A percentile compares a stretch with the other conserved stretches of the same genome.
Conservation (phyloP, 2,329 filamentous ascomycete species). For the Sphaerulina vaccinii region DNA sequence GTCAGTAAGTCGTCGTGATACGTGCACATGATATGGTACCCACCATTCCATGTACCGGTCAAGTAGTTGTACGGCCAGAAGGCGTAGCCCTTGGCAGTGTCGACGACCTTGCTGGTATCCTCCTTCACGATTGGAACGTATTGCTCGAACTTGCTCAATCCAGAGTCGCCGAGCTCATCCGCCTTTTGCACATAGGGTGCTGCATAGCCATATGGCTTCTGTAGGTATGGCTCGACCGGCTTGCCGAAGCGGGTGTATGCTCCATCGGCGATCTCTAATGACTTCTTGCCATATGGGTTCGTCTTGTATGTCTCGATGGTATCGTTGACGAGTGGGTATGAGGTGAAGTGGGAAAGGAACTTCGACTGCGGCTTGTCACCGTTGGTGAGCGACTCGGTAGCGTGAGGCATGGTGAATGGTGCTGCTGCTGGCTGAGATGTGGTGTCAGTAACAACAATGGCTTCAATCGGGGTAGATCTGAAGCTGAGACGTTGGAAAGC, state of each 20-base stretch:
- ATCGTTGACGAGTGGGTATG: conserved; percentile 81
- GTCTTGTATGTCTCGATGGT: conserved; percentile 73
- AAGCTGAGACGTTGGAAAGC: background rate
- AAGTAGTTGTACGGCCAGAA: conserved; percentile 52
- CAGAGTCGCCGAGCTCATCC: conserved; percentile 64
- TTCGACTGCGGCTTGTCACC: conserved; percentile 51
- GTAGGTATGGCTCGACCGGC: conserved; percentile 74
- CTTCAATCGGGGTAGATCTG: background rate
- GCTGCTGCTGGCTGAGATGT: background rate
- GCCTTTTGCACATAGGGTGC: conserved; percentile 81
- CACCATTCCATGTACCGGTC: conserved; percentile 36
- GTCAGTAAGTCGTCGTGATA: conserved; percentile 13
- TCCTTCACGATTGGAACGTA: conserved; percentile 59
- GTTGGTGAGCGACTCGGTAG: conserved; percentile 49
- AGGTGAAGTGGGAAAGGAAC: conserved; percentile 64
- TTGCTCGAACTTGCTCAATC: conserved; percentile 49
- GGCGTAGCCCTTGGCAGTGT: conserved; percentile 62
- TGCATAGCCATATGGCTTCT: conserved; percentile 76
- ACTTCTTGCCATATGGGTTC: conserved; percentile 81
- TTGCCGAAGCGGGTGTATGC: conserved; percentile 75
- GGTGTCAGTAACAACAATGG: conserved; percentile 1
- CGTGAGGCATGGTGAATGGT: conserved; percentile 48
- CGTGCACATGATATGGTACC: conserved; percentile 5
- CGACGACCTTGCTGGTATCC: conserved; percentile 53
- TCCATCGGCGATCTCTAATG: conserved; percentile 70